These are phyloP conservation scores for Nakazawaea holstii DNA, from an alignment of 805 yeast genomes.

Conservation along the genomic window DNA sequence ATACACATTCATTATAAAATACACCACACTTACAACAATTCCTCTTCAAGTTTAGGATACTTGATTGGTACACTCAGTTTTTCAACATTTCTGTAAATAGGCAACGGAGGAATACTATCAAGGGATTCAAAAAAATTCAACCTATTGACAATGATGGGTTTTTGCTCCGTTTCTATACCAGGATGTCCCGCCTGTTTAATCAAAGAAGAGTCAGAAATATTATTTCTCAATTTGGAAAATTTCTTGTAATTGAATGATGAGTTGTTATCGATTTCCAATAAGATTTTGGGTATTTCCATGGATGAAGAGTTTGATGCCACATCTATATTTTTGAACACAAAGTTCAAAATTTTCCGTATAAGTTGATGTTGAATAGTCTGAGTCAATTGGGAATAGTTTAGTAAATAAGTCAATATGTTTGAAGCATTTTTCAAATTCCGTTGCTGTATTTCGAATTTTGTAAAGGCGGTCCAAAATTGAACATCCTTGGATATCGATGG, in stretches of 20 bases:
- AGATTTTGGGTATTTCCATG: slow-evolving; percentile 12
- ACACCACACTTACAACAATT: background rate
- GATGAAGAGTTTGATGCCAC: slow-evolving; percentile 18
- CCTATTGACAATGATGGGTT: slow-evolving; percentile 40
- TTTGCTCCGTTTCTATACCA: slow-evolving; percentile 27
- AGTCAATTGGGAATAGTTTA: slow-evolving; percentile 42
- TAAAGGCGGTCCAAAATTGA: slow-evolving; percentile 52
- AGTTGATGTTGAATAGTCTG: slow-evolving; percentile 36
- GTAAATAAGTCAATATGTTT: slow-evolving; percentile 39
- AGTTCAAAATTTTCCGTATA: slow-evolving; percentile 28
- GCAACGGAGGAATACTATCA: slow-evolving; percentile 31
- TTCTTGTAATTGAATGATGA: slow-evolving; percentile 26
- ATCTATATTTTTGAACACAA: slow-evolving; percentile 25
- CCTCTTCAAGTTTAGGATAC: slow-evolving; percentile 25
- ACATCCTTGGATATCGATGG: slow-evolving; percentile 32
- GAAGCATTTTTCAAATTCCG: slow-evolving; percentile 40
- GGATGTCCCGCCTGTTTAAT: slow-evolving; percentile 31
- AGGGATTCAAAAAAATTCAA: slow-evolving; percentile 19
- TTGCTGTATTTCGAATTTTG: slow-evolving; percentile 45
- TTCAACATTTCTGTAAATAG: slow-evolving; percentile 60
- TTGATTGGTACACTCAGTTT: slow-evolving; percentile 46
- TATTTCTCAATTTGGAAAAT: slow-evolving; percentile 23
- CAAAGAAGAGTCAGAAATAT: slow-evolving; percentile 22
- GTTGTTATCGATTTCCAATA: slow-evolving; percentile 26
- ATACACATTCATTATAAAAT: background rate